Base-by-base conservation (phyloP, 2,329 filamentous ascomycete genomes). In the Sodiomyces alkalinus region DNA sequence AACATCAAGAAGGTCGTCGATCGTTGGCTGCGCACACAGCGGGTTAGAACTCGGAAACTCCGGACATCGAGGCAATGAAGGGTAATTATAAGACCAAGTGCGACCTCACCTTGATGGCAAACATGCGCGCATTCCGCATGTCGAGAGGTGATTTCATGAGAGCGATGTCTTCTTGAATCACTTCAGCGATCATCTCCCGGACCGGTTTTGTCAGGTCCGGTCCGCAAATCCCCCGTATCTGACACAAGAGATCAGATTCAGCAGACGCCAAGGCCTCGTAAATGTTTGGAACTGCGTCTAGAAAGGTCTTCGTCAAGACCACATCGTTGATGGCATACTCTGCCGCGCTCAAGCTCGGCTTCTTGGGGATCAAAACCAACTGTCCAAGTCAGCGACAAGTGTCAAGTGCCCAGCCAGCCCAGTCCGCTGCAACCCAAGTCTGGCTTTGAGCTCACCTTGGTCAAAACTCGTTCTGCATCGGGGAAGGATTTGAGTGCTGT, bases 271-370 rank as follows among this genome's bases (percentile, higher is more conserved):
- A 56, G 2, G 79, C 74, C 38, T 78, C 65, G 37, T 74, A 74
- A 0, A 94, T 51, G 1, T 71, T 64, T 4, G 64, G 62, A 18
- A 92, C 68, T 1, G 74, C 68, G 27, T 65, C 62, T 0, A 92
- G 60, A 38, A 87, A 93, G 16, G 74, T 73, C 45, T 94, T 94
- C 17, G 94, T 56, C 64, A 83, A 79, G 23, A 96, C 71, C 6
- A 94, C 66, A 41, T 87, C 73, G 42, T 92, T 92, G 42, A 93
- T 75, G 3, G 80, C 75, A 38, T 86, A 79, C 45, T 92, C 83
- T 0, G 75, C 75, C 28, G 72, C 68, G 29, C 72, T 60, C 9
- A 90, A 61, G 1, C 73, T 74, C 1, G 66, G 56, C 34, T 75
- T 69, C 1, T 62, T 67, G 0, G 79, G 74, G 11, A 85, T 60